Conservation (phyloP, 805 yeast species). For the Saccharomyces eubayanus region DNA sequence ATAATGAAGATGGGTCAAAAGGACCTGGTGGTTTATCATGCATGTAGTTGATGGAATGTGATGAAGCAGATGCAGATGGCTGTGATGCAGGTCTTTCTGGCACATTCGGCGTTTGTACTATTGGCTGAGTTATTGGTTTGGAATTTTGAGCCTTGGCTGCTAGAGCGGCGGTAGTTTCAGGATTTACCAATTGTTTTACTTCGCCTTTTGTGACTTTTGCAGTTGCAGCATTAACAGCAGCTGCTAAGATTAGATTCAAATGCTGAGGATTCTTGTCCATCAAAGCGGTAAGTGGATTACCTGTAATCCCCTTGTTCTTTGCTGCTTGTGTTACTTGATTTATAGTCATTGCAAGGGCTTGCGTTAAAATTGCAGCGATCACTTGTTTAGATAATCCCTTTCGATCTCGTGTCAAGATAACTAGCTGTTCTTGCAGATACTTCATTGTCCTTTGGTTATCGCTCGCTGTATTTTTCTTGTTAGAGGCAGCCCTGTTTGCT, state of each 20-base stretch:
- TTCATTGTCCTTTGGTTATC: constrained; percentile 54
- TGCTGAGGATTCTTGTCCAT: constrained; percentile 78
- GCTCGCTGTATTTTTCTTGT: constrained; percentile 24
- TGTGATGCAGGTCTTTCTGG: neutral
- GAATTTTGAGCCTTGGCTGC: constrained; percentile 2
- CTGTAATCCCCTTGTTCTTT: constrained; percentile 70
- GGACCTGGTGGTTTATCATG: constrained; percentile 4
- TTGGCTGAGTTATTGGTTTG: neutral
- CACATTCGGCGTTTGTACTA: neutral
- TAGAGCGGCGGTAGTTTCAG: neutral
- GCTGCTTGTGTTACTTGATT: constrained; percentile 86
- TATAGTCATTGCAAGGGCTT: constrained; percentile 87
- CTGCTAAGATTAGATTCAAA: constrained; percentile 67
- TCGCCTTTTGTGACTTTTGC: constrained; percentile 49
- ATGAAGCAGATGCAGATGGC: neutral
- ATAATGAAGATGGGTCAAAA: constrained; percentile 31
- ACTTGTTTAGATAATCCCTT: constrained; percentile 71
- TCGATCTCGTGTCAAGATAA: constrained; percentile 68
- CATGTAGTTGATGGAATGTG: neutral
- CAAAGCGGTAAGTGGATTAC: constrained; percentile 67
- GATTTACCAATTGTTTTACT: constrained; percentile 34
- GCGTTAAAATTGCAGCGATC: constrained; percentile 77
- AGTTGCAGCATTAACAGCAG: constrained; percentile 74
- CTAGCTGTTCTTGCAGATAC: constrained; percentile 78
- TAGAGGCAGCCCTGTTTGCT: constrained; percentile 22